A percentile compares a stretch with the other conserved stretches of the same genome.
These are phyloP conservation scores for Sistotremastrum niveocremeum DNA, from an alignment of 768 basidiomycete species.

Conservation along the genomic window DNA sequence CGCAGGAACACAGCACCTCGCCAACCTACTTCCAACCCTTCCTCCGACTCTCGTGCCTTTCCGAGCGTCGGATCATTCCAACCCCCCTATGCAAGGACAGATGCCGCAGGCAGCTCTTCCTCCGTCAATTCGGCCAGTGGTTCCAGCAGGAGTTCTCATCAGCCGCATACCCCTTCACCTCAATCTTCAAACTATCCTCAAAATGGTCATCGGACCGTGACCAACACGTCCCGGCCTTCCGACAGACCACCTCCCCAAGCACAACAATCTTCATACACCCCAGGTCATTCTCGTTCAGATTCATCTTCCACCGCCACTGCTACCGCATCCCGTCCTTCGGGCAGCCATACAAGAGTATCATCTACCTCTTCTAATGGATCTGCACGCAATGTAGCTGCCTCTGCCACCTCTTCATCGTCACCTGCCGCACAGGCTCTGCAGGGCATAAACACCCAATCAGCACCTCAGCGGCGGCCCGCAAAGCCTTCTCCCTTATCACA, in stretches of 20 bases:
- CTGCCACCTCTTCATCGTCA: constrained; percentile 16
- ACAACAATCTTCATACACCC: constrained; percentile 5
- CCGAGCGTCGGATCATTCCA: constrained; percentile 30
- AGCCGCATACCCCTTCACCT: constrained; percentile 33
- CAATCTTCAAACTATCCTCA: not conserved
- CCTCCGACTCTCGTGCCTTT: not conserved
- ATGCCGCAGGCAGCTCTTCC: constrained; percentile 66
- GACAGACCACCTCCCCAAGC: constrained; percentile 8
- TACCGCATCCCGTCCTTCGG: constrained; percentile 20
- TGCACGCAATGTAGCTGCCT: constrained; percentile 7
- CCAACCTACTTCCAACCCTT: constrained; percentile 8
- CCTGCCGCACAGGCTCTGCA: constrained; percentile 15
- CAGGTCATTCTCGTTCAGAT: constrained; percentile 8
- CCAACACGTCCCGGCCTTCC: not conserved
- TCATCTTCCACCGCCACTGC: constrained; percentile 11
- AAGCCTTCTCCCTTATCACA: constrained; percentile 63
- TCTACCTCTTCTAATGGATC: too few relatives aligned
- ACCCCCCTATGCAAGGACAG: constrained; percentile 67
- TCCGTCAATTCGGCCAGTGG: constrained; percentile 56
- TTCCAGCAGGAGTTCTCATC: constrained; percentile 36
- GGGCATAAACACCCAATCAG: constrained; percentile 18
- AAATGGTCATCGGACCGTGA: not conserved
- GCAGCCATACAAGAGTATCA: too few relatives aligned
- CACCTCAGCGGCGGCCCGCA: constrained; percentile 20
- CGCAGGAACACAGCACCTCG: constrained; percentile 40